Base-by-base conservation (phyloP, 257 asterid genomes). In the Scutellaria galericulata region DNA sequence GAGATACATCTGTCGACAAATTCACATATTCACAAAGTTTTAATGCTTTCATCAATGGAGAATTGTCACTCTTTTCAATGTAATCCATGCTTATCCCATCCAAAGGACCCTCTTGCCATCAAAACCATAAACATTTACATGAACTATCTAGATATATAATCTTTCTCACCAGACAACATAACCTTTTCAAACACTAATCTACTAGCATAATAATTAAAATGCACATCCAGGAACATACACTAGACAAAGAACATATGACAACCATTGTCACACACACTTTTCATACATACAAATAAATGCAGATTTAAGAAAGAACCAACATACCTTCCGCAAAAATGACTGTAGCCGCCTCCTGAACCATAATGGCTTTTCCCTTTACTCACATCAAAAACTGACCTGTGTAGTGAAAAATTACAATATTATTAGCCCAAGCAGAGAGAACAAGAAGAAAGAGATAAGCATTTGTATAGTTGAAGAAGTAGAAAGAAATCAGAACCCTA, bases 301-400 rank as follows among this genome's bases (percentile, higher is more conserved):
- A 13, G 40, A 44, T 48, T 51, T 18, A 54, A 57, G 18, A 22
- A 45, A 46, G 24, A 65, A 41, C 15, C n/a, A 52, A n/a, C 48
- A 35, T 7, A 88, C 98, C 97, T 91, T 78, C 97, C 98, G 2
- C 97, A 75, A 60, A 91, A 91, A 77, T 91, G 97, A 66, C 68
- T 81, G 78, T 93, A 93, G 64, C 92, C 92, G 64, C 94, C 97
- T 77, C 96, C 98, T 41, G 75, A 76, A 52, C 97, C 96, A 67
- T 93, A 93, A 66, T 91, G 98, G 76, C 84, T 84, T 78, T 78
- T 91, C 47, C 97, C 98, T 75, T 85, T 91, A 56, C 87, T 93
- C 45, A 93, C 98, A 85, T 93, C 98, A 81, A 91, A 93, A 65
- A 93, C 98, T 42, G 97, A 93, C 79, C 98, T 92, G 85, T 40